Base-by-base conservation (phyloP, 257 asterid species). In the Eucommia ulmoides region DNA sequence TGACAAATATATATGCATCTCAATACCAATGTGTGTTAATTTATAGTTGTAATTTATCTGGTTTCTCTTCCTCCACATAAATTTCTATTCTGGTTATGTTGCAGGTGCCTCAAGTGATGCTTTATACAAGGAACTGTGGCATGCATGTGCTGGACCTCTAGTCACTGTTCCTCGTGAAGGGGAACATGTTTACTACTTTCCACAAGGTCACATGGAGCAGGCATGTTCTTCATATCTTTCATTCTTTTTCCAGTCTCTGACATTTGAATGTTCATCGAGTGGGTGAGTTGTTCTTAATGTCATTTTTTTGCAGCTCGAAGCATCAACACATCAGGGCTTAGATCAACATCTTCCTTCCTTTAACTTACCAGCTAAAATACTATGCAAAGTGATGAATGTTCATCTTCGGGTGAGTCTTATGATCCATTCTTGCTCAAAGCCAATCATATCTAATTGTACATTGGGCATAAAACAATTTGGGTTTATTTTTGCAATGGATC, bases 191-290 rank as follows among this genome's bases (percentile, higher is more conserved):
- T 89, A 85, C 63, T 89, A 89, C 74, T 89, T 76, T 59, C 98
- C 98, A 2, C 96, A 89, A 57, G 98, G 98, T 56, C 98, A 89
- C 73, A 85, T 89, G 96, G 98, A 89, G 67, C 97, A 89, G 94
- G 97, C 83, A 60, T 45, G 24, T 19, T 61, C 49, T 54, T 22
- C 45, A n/a, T n/a, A n/a, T n/a, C n/a, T n/a, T n/a, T n/a, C n/a
- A n/a, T n/a, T n/a, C n/a, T n/a, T n/a, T n/a, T n/a, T n/a, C n/a
- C n/a, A n/a, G n/a, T n/a, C n/a, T n/a, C n/a, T n/a, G n/a, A n/a
- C n/a, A n/a, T n/a, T n/a, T n/a, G n/a, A n/a, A n/a, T n/a, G n/a
- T n/a, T n/a, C n/a, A n/a, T n/a, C n/a, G n/a, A n/a, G n/a, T n/a
- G n/a, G n/a, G n/a, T n/a, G n/a, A n/a, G n/a, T n/a, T n/a, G n/a